Percentiles rank a stretch among this genome's conserved stretches.
Conservation (phyloP, 257 asterid genomes). For the Solanum chiquidenum region DNA sequence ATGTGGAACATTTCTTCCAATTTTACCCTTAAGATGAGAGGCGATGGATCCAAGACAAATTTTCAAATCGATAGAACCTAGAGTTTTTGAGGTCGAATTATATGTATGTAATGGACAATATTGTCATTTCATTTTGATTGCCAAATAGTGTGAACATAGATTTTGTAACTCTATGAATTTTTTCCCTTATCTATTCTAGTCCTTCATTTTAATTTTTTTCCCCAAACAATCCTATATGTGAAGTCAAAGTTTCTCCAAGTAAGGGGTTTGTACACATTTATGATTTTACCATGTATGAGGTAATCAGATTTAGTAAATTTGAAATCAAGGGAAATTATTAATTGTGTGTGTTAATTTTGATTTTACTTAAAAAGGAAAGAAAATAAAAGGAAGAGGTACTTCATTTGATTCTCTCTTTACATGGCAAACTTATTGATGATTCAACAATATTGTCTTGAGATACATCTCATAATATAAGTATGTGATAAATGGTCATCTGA, state of each 20-base stretch:
- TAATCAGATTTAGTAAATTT: background rate
- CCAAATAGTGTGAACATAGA: background rate
- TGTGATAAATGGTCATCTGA: too few species aligned
- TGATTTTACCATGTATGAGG: background rate
- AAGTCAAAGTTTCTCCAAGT: background rate
- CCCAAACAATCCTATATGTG: background rate
- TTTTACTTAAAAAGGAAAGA: background rate
- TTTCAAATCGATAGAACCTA: background rate
- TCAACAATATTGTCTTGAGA: background rate
- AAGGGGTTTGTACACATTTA: background rate
- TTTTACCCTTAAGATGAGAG: background rate
- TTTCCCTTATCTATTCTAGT: background rate
- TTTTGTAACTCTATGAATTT: background rate
- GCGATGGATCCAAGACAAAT: background rate
- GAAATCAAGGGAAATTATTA: background rate
- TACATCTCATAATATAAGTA: too few species aligned
- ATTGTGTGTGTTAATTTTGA: background rate
- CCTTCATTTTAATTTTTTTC: background rate
- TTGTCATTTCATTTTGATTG: background rate
- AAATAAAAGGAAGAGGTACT: background rate
- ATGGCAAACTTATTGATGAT: background rate
- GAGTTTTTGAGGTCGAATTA: background rate
- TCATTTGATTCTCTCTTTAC: background rate
- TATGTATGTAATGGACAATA: background rate
- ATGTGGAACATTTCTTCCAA: background rate